Base-by-base conservation (phyloP, 78 protist genomes). In the Dictyostelium brefeldianum region DNA sequence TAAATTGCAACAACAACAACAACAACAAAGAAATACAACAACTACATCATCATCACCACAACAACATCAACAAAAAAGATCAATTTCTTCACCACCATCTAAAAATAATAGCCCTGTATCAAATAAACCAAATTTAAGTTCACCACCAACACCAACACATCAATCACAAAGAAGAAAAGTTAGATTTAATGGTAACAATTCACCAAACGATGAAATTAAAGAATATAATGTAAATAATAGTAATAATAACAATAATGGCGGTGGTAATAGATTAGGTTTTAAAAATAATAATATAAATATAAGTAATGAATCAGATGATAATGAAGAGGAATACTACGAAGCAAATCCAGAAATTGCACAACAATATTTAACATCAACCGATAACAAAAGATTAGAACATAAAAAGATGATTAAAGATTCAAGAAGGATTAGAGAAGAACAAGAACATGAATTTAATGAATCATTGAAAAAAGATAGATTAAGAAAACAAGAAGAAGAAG, bases 391-490 rank as follows among this genome's bases (percentile, higher is more conserved):
- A 29, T 36, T 31, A n/a, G 80, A 59, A 18, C 20, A 65, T 29
- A 41, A 77, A 10, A 17, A 57, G 22, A 27, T 29, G 57, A 87
- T 75, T 18, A 80, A n/a, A 20, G 93, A 74, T 9, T 41, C 93
- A 0, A 41, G 93, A 77, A 31, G 27, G 29, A 87, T 87, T 64
- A 20, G 56, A 14, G 57, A 87, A 12, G 78, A 74, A 36, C 93
- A 87, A 77, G 85, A 87, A 41, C 59, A 46, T 29, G 93, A 87
- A 51, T 74, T 47, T 43, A 27, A 77, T 12, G 93, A 87, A 47
- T 74, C 93, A 15, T 46, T 87, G 6, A 80, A 64, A 51, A 57
- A 62, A 22, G 75, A 80, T 46, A 80, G 75, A 46, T 56, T 46
- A 62, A 77, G 53, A 43, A 77, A 77, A 77, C 46, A 77, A 29